Percentiles rank a stretch among this genome's conserved stretches.
Conservation (phyloP, 768 basidiomycete genomes). For the Mrakia frigida region DNA sequence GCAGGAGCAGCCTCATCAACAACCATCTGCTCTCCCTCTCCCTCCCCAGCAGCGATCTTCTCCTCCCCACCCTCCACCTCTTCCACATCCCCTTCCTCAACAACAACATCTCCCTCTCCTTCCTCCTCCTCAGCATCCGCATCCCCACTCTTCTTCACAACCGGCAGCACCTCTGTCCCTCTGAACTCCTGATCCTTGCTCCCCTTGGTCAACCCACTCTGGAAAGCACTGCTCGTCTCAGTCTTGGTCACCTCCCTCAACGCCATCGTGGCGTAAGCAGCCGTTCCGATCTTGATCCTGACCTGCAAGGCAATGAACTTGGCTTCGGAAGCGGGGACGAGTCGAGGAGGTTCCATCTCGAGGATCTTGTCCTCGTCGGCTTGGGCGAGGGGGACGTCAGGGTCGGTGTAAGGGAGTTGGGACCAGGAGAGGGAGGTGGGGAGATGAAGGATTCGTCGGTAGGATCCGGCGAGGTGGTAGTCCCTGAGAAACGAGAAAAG, state of each 20-base stretch:
- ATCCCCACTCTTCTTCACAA: neutral
- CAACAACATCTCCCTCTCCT: neutral
- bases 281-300: conserved; percentile 74
- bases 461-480: conserved; percentile 86
- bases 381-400: conserved; percentile 83
- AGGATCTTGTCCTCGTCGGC: conserved; percentile 92
- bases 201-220: conserved; percentile 66
- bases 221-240: conserved; percentile 88
- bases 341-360: conserved; percentile 62
- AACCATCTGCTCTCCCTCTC: neutral
- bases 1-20: neutral
- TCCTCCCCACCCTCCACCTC: neutral
- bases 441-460: conserved; percentile 81
- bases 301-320: conserved; percentile 85
- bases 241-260: conserved; percentile 90
- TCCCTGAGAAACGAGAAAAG: conserved; percentile 54
- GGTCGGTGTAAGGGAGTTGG: conserved; percentile 81
- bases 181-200: conserved; percentile 79
- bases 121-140: neutral
- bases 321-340: conserved; percentile 50
- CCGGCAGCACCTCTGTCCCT: conserved; percentile 46
- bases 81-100: neutral
- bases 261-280: conserved; percentile 97
- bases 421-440: conserved; percentile 78
- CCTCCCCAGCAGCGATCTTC: neutral